A percentile compares a stretch with the other conserved stretches of the same genome.
Conservation (phyloP, 2,329 filamentous ascomycete species). For the Chaetomium strumarium region DNA sequence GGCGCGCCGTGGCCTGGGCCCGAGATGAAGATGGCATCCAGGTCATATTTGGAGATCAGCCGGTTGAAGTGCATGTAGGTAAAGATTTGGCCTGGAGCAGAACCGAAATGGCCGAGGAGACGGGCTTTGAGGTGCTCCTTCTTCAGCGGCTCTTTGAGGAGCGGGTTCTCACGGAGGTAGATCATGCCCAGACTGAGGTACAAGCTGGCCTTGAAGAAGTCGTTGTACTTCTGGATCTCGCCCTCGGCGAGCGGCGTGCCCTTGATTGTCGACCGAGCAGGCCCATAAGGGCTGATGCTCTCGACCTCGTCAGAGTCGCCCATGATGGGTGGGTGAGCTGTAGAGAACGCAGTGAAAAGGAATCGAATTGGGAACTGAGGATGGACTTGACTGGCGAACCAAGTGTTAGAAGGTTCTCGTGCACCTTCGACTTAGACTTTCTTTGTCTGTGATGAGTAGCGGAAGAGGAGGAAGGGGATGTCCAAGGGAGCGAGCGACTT, state of each 20-base stretch:
- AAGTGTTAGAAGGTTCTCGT: too few species aligned
- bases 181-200: slow-evolving; percentile 78
- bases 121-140: slow-evolving; percentile 67
- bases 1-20: slow-evolving; percentile 75
- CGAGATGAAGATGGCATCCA: slow-evolving; percentile 67
- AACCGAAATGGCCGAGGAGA: slow-evolving; percentile 72
- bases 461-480: too few species aligned
- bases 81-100: slow-evolving; percentile 74
- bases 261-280: slow-evolving; percentile 58
- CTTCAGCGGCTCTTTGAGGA: slow-evolving; percentile 63
- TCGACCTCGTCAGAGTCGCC: slow-evolving; percentile 30
- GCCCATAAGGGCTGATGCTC: slow-evolving; percentile 59
- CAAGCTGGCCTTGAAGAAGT: slow-evolving; percentile 68
- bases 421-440: too few species aligned
- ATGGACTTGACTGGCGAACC: too few species aligned
- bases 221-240: slow-evolving; percentile 62
- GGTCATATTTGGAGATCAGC: slow-evolving; percentile 72
- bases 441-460: too few species aligned
- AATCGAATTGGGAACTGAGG: too few species aligned
- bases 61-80: slow-evolving; percentile 80
- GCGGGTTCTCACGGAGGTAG: slow-evolving; percentile 67
- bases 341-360: too few species aligned
- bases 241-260: slow-evolving; percentile 57
- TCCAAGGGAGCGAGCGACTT: too few species aligned
- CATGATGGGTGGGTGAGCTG: slow-evolving; percentile 11